Evolutionary conservation across 192 early-diverging fungal genomes (phyloP), one percentile per base, ranked within the genome.

Genomic region (Dissophora globulifera): DNA sequence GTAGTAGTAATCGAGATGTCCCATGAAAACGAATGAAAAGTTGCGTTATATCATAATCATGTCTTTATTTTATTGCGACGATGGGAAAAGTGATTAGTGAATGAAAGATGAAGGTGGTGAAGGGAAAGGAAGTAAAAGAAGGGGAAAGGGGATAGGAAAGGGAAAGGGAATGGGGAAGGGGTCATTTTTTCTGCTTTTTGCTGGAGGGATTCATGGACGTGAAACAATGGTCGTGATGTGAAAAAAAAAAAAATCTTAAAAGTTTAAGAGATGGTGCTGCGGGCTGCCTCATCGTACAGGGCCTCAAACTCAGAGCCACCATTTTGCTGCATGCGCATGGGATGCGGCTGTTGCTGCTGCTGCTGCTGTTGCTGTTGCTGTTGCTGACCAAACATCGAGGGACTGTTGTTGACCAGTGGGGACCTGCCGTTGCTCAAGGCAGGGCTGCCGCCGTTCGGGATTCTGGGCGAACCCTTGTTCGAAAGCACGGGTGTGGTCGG

Each of bases 201-300:
- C n/a, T n/a, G n/a, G n/a, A n/a, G n/a, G n/a, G n/a, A n/a, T n/a
- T n/a, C n/a, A n/a, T n/a, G n/a, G n/a, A n/a, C n/a, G n/a, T n/a
- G n/a, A n/a, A n/a, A n/a, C n/a, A n/a, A n/a, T n/a, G n/a, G n/a
- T n/a, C n/a, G n/a, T n/a, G n/a, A n/a, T 35, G 47, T 33, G 25
- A 20, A 22, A 7, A 17, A 17, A 22, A 46, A 12, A 38, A 9
- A 38, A 38, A 38, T 38, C 35, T 38, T 13, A 38, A 13, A 6
- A 41, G 49, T 50, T 45, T 63, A 65, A 22, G 70, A 58, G 38
- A 76, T 51, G 3, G 72, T 76, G 52, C 72, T 76, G 17, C 72
- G 72, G 38, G 72, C 72, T 7, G 72, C 72, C 33, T 76, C 72
- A 46, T 76, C 72, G 26, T 76, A 76, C 1, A 76, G 52, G 17